phyloP scores from a whole-genome alignment of 2,329 filamentous ascomycete genomes.

The Nannizziopsis barbatae region DNA sequence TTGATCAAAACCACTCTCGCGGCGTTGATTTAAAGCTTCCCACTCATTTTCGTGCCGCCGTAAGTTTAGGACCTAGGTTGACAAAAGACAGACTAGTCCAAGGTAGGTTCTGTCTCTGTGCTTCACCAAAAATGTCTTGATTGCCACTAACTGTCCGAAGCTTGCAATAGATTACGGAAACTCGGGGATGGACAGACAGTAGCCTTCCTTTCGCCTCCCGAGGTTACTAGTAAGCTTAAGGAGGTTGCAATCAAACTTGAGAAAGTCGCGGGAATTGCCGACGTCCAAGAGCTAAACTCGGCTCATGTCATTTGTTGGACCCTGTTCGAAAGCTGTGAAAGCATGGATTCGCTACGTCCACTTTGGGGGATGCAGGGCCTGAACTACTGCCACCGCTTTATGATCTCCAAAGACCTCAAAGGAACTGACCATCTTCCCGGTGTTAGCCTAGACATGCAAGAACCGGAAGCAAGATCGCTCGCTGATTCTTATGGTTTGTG shows the following conservation, averaged over 20 bases:
- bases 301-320: constrained; percentile 49
- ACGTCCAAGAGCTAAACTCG: constrained; percentile 31
- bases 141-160: constrained; percentile 26
- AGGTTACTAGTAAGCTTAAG: constrained; percentile 47
- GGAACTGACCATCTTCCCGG: not conserved
- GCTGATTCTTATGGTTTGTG: constrained; percentile 21
- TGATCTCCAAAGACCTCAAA: constrained; percentile 33
- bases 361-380: constrained; percentile 50
- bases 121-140: not conserved
- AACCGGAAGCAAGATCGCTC: constrained; percentile 1
- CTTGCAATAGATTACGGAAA: constrained; percentile 58
- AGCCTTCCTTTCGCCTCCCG: constrained; percentile 46
- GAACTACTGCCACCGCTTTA: constrained; percentile 28
- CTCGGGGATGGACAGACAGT: constrained; percentile 55
- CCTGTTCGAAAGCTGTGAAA: constrained; percentile 44
- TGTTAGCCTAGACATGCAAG: not conserved
- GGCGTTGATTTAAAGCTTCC: constrained; percentile 59
- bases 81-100: constrained; percentile 61
- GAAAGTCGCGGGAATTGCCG: constrained; percentile 1
- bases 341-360: constrained; percentile 41
- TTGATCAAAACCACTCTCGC: constrained; percentile 60
- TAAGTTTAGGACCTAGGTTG: constrained; percentile 54
- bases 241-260: constrained; percentile 10
- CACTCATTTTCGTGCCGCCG: constrained; percentile 47
- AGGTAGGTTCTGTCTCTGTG: constrained; percentile 38